Percentiles rank a stretch among this genome's conserved stretches.
Evolutionary conservation across 108 stramenopile genomes (phyloP).

Genomic region (Skeletonema menzelii): DNA sequence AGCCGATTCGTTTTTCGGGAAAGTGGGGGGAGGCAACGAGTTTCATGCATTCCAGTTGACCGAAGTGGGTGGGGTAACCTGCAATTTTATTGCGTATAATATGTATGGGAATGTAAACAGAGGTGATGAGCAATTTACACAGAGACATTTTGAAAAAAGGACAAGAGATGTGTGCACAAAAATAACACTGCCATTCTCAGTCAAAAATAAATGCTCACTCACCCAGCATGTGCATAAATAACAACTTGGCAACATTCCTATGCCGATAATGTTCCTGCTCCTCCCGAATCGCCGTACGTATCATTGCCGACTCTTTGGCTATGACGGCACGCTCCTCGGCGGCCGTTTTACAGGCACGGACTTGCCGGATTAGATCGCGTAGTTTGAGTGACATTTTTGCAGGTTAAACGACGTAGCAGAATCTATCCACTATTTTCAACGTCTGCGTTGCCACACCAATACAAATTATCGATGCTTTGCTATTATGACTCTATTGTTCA

Average conservation of each 20-base stretch:
- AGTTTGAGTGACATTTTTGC: conserved; percentile 94
- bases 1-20: conserved; percentile 98
- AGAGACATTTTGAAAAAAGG: neutral
- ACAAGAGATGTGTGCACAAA: neutral
- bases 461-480: neutral
- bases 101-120: neutral
- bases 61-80: conserved; percentile 99
- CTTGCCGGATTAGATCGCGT: conserved; percentile 98
- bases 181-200: neutral
- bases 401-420: neutral
- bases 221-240: conserved; percentile 99
- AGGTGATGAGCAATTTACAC: neutral
- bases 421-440: neutral
- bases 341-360: conserved; percentile 99
- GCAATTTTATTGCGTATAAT: neutral
- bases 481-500: neutral
- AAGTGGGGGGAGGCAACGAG: conserved; percentile 97
- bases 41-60: conserved; percentile 99
- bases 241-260: conserved; percentile 98
- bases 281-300: conserved; percentile 98
- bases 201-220: conserved; percentile 21
- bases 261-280: conserved; percentile 97
- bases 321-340: conserved; percentile 99
- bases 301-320: conserved; percentile 97
- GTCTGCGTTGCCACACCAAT: neutral